Evolutionary conservation across 2,329 filamentous ascomycete species (phyloP).

Genomic region (Aspergillus unguis): DNA sequence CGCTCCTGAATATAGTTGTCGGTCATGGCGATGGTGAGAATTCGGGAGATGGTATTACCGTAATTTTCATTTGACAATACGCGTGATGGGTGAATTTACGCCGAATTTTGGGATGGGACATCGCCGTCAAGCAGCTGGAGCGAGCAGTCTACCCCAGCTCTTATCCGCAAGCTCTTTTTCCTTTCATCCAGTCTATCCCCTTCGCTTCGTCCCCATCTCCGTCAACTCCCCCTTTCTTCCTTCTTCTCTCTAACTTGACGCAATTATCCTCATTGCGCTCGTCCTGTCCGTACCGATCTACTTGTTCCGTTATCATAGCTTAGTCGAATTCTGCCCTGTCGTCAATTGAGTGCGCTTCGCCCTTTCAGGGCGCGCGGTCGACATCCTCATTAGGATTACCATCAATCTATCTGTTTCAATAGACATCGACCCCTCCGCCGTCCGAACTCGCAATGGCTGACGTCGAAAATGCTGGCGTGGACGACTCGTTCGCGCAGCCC

Average conservation of each 20-base stretch:
- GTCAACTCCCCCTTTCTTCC: not conserved
- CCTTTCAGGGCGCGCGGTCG: not conserved
- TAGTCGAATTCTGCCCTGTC: not conserved
- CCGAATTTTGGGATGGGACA: not conserved
- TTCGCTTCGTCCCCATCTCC: slow-evolving; percentile 6
- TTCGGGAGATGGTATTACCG: no score
- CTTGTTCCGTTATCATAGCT: slow-evolving; percentile 6
- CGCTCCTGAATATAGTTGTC: no score
- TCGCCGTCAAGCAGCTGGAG: slow-evolving; percentile 4
- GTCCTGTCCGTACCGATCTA: not conserved
- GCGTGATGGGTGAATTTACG: not conserved
- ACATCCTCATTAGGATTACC: not conserved
- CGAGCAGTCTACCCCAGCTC: slow-evolving; percentile 1
- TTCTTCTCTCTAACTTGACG: not conserved
- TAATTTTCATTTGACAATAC: not conserved
- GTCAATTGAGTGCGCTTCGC: slow-evolving; percentile 3
- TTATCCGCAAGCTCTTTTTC: not conserved
- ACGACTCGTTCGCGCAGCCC: slow-evolving; percentile 36
- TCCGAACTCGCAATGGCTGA: slow-evolving; percentile 31
- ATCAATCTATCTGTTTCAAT: not conserved
- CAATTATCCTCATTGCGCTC: slow-evolving; percentile 1
- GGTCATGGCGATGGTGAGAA: no score
- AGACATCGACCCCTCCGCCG: not conserved
- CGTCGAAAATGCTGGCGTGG: slow-evolving; percentile 30
- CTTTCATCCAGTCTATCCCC: slow-evolving; percentile 13